phyloP scores from a whole-genome alignment of 2,329 filamentous ascomycete genomes.

The Fusarium falciforme region DNA sequence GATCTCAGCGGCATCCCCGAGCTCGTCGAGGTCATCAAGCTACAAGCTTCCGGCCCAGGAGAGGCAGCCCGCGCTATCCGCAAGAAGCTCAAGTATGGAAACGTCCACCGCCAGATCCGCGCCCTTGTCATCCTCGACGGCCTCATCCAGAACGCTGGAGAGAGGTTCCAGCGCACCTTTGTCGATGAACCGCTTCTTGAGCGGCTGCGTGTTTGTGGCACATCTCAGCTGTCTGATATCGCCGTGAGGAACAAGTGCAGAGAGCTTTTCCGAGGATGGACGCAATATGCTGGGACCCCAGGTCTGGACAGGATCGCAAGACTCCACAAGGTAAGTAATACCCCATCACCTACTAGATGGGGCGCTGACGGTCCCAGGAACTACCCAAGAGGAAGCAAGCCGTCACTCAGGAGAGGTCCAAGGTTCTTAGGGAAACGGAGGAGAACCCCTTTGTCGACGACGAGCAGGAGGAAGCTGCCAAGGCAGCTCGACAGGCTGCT shows the following conservation, averaged over 20 bases:
- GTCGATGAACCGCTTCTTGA: constrained; percentile 93
- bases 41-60: constrained; percentile 86
- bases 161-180: constrained; percentile 87
- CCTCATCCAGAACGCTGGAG: constrained; percentile 92
- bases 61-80: constrained; percentile 93
- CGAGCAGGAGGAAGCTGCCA: constrained; percentile 62
- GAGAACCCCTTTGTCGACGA: constrained; percentile 78
- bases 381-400: constrained; percentile 76
- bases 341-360: background rate
- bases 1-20: constrained; percentile 93
- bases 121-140: constrained; percentile 91
- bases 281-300: constrained; percentile 82
- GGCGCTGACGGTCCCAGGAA: constrained; percentile 57
- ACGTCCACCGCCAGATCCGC: constrained; percentile 89
- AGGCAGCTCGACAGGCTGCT: constrained; percentile 43
- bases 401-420: constrained; percentile 81
- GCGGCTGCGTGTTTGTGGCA: constrained; percentile 87
- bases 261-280: constrained; percentile 88
- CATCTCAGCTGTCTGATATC: constrained; percentile 84
- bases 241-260: constrained; percentile 91
- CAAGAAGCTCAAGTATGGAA: constrained; percentile 99
- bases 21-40: constrained; percentile 90
- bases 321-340: constrained; percentile 72
- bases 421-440: constrained; percentile 84
- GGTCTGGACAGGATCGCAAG: constrained; percentile 84